phyloP scores from a whole-genome alignment of 495 filamentous ascomycete species.

The Aspergillus bridgeri region DNA sequence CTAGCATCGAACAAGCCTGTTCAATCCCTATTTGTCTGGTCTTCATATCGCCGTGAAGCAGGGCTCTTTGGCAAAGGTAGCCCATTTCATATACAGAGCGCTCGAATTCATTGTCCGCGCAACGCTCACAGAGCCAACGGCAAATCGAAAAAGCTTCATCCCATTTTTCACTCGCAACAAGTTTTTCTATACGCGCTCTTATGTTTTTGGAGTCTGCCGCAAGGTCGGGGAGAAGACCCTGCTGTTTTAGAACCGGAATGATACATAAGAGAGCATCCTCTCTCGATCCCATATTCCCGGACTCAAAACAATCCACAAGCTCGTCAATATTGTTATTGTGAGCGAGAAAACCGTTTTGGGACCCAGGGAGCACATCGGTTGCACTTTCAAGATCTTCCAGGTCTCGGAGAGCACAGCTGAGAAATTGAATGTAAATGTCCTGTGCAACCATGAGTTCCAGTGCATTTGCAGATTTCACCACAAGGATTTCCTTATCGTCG shows the following conservation, averaged over 20 bases:
- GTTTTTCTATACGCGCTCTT: constrained; percentile 10
- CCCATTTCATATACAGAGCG: constrained; percentile 28
- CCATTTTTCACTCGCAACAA: constrained; percentile 22
- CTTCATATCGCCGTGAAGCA: constrained; percentile 12
- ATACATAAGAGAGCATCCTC: constrained; percentile 40
- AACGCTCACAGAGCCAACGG: constrained; percentile 30
- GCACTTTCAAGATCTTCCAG: constrained; percentile 20
- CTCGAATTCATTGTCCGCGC: constrained; percentile 25
- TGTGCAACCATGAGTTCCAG: constrained; percentile 35
- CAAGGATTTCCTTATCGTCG: constrained; percentile 21
- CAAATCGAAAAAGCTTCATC: constrained; percentile 18
- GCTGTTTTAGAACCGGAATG: constrained; percentile 24
- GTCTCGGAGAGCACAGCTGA: constrained; percentile 14
- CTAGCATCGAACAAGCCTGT: constrained; percentile 2
- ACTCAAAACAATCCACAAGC: constrained; percentile 26
- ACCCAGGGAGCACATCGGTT: constrained; percentile 13
- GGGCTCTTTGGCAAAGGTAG: constrained; percentile 26
- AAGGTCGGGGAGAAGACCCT: constrained; percentile 24
- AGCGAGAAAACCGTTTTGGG: constrained; percentile 17
- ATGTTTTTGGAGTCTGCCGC: constrained; percentile 20
- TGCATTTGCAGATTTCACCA: constrained; percentile 21
- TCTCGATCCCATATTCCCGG: constrained; percentile 20
- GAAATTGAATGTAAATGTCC: constrained; percentile 36
- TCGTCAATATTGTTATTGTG: constrained; percentile 24
- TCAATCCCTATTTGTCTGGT: constrained; percentile 18